Conservation (phyloP, 352 stramenopile genomes). For the Blastocystis sp. region DNA sequence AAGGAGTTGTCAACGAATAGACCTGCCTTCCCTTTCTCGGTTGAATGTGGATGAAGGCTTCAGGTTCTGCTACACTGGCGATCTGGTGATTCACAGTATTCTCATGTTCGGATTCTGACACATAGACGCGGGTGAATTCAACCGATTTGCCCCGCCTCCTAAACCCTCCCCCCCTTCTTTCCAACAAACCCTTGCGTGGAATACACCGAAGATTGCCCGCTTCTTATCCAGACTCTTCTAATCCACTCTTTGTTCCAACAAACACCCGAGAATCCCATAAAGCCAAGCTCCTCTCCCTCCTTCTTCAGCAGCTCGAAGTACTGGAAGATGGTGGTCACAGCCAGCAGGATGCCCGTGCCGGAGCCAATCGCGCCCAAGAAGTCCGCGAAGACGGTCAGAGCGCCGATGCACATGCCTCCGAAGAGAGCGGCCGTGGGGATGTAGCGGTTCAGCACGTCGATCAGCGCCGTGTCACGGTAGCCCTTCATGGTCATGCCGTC, state of each 20-base stretch:
- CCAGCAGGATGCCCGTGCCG: conserved; percentile 94
- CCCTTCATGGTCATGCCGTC: conserved; percentile 97
- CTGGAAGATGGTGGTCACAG: conserved; percentile 99
- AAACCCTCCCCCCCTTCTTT: no score
- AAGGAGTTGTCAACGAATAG: no score
- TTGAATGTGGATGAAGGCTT: no score
- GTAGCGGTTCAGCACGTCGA: conserved; percentile 97
- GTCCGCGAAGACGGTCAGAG: conserved; percentile 94
- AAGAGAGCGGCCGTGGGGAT: conserved; percentile 96
- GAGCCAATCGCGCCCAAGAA: conserved; percentile 96
- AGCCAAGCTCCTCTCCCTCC: conserved; percentile 75
- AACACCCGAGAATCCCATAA: conserved; percentile 62
- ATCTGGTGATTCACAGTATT: no score
- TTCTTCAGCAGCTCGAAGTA: conserved; percentile 96
- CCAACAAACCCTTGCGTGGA: no score
- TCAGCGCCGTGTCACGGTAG: conserved; percentile 91
- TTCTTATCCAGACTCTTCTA: no score
- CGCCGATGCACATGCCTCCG: conserved; percentile 98
- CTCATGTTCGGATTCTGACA: no score
- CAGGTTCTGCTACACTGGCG: no score
- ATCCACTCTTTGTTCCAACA: background rate
- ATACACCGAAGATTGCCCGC: no score
- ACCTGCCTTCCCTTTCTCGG: no score
- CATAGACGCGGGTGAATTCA: no score
- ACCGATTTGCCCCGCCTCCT: no score